Conservation (phyloP, 805 yeast species). For the Maudiozyma turicensis region DNA sequence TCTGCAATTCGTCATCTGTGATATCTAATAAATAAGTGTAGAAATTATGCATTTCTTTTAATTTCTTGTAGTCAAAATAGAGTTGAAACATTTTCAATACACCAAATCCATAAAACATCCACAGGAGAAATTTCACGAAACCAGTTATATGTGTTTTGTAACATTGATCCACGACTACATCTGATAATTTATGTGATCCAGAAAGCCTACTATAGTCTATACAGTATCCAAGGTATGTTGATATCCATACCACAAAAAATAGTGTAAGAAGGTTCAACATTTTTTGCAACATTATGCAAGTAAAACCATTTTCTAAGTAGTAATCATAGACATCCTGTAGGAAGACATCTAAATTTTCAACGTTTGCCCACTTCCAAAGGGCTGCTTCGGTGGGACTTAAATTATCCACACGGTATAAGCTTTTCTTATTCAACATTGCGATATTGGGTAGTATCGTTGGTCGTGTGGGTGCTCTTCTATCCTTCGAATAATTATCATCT, state of each 20-base stretch:
- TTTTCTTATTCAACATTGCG: conserved; percentile 19
- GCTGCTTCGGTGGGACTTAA: conserved; percentile 67
- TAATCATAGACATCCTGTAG: conserved; percentile 74
- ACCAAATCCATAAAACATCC: conserved; percentile 50
- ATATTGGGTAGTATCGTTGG: conserved; percentile 21
- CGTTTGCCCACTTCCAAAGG: conserved; percentile 93
- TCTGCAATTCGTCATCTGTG: conserved; percentile 75
- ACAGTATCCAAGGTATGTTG: conserved; percentile 75
- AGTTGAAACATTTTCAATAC: conserved; percentile 44
- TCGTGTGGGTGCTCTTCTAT: conserved; percentile 6
- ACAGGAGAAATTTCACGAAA: conserved; percentile 47
- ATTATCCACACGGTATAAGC: conserved; percentile 29
- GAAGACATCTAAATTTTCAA: conserved; percentile 82
- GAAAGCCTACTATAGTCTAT: conserved; percentile 51
- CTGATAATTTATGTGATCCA: conserved; percentile 24
- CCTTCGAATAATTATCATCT: background rate
- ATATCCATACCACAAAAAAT: conserved; percentile 66
- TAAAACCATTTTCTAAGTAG: conserved; percentile 76
- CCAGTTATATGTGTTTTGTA: conserved; percentile 36
- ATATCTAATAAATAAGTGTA: conserved; percentile 63
- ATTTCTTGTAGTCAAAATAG: conserved; percentile 52
- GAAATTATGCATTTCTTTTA: conserved; percentile 68
- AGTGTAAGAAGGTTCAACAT: conserved; percentile 62
- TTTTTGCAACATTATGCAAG: conserved; percentile 63
- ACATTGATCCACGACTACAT: conserved; percentile 32